phyloP scores from a whole-genome alignment of 352 stramenopile species.

The Globisporangium camurandrum region DNA sequence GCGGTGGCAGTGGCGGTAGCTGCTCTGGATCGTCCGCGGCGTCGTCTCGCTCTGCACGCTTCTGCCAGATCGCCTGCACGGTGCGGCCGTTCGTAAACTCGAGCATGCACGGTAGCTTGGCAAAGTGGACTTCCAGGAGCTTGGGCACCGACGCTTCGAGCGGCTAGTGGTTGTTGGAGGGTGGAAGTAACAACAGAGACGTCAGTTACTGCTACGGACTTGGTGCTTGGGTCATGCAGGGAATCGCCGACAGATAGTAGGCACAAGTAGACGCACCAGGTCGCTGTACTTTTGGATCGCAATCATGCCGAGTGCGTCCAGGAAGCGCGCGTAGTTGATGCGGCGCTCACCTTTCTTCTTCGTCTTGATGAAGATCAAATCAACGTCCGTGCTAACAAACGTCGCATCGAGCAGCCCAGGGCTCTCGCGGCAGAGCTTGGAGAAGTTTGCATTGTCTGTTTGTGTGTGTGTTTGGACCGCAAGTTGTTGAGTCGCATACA shows the following conservation, averaged over 20 bases:
- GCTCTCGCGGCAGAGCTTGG: conserved; percentile 78
- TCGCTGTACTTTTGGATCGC: conserved; percentile 74
- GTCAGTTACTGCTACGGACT: too few species aligned
- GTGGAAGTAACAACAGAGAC: neutral
- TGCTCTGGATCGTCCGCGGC: neutral
- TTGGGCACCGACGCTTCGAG: conserved; percentile 56
- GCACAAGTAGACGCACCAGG: conserved; percentile 59
- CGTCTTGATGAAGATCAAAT: conserved; percentile 83
- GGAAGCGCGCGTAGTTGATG: conserved; percentile 79
- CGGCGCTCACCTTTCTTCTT: conserved; percentile 82
- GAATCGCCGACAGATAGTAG: too few species aligned
- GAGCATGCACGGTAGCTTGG: conserved; percentile 50
- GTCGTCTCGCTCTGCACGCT: conserved; percentile 38
- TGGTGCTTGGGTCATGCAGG: too few species aligned
- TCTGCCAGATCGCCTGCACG: conserved; percentile 62
- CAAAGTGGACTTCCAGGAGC: conserved; percentile 56
- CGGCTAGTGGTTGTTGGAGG: conserved; percentile 18
- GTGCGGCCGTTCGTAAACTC: conserved; percentile 54
- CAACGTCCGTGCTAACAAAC: conserved; percentile 74
- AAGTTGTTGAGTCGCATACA: too few species aligned
- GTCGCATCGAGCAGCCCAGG: conserved; percentile 42
- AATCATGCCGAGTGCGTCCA: conserved; percentile 82
- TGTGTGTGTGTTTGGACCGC: too few species aligned
- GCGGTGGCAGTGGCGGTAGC: conserved; percentile 1
- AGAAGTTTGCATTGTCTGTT: conserved; percentile 83